Evolutionary conservation across 2,329 filamentous ascomycete species (phyloP).

Genomic region (Colletotrichum ledebouriae): DNA sequence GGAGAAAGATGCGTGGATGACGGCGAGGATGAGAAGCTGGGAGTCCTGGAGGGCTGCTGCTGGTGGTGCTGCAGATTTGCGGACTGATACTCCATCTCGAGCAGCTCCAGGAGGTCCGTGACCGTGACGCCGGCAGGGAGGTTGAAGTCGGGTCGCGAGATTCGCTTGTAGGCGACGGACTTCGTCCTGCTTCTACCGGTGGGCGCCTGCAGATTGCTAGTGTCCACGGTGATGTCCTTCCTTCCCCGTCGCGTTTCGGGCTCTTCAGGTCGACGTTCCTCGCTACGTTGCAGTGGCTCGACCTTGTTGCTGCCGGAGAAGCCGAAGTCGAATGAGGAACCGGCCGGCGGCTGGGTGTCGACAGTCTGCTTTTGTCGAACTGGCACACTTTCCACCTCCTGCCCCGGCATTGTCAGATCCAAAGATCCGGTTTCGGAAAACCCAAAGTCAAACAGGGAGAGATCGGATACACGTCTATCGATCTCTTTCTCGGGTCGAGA

Average conservation of each 20-base stretch:
- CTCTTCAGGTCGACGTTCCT: constrained; percentile 4
- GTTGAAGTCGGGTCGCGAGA: constrained; percentile 33
- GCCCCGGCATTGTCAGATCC: neutral
- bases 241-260: neutral
- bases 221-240: neutral
- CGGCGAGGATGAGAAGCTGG: constrained; percentile 13
- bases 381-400: neutral
- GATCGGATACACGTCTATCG: neutral
- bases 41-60: neutral
- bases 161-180: constrained; percentile 31
- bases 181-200: neutral
- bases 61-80: neutral
- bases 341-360: constrained; percentile 1
- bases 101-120: constrained; percentile 35
- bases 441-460: constrained; percentile 5
- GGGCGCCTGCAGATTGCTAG: neutral
- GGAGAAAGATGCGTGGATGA: constrained; percentile 11
- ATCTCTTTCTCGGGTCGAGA: neutral
- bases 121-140: constrained; percentile 32
- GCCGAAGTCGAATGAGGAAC: neutral
- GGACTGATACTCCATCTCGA: constrained; percentile 34
- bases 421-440: neutral
- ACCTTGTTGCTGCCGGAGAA: neutral
- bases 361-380: no score
- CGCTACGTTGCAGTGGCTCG: neutral